Percentiles rank a stretch among this genome's conserved stretches.
Conservation (phyloP, 306 rosid species). For the Fagus crenata region DNA sequence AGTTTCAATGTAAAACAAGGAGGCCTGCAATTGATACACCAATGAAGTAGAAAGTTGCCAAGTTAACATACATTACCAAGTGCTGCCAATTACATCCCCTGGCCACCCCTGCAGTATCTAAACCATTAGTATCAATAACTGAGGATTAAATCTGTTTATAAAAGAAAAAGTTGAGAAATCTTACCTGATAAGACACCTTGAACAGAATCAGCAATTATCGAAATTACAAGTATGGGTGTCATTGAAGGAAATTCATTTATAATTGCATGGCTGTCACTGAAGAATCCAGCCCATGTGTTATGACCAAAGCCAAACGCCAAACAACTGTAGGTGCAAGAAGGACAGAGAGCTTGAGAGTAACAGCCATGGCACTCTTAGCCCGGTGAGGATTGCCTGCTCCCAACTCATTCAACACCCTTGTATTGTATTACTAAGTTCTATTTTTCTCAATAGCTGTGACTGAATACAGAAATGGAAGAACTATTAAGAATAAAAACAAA, state of each 20-base stretch:
- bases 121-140: slow-evolving; percentile 1
- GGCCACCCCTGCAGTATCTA: slow-evolving; percentile 57
- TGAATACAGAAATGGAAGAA: slow-evolving; percentile 3
- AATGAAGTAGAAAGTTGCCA: slow-evolving; percentile 60
- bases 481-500: not conserved
- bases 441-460: slow-evolving; percentile 2
- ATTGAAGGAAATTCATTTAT: slow-evolving; percentile 63
- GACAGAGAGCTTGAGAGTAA: slow-evolving; percentile 63
- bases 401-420: slow-evolving; percentile 82
- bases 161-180: slow-evolving; percentile 1
- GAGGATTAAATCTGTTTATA: not conserved
- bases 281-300: slow-evolving; percentile 55
- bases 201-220: slow-evolving; percentile 60
- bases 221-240: slow-evolving; percentile 62
- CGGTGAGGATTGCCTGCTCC: slow-evolving; percentile 60
- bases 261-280: slow-evolving; percentile 45
- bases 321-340: slow-evolving; percentile 46
- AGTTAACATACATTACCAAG: slow-evolving; percentile 60
- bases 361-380: slow-evolving; percentile 73
- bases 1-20: slow-evolving; percentile 58
- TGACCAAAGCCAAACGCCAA: slow-evolving; percentile 59
- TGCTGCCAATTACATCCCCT: slow-evolving; percentile 91
- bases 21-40: slow-evolving; percentile 63
- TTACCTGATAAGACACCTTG: slow-evolving; percentile 88
- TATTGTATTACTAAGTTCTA: slow-evolving; percentile 41